Evolutionary conservation across 164 flowering plant species (phyloP), one percentile per base, ranked within the genome.

Genomic region (Paratinospora sagittata): DNA sequence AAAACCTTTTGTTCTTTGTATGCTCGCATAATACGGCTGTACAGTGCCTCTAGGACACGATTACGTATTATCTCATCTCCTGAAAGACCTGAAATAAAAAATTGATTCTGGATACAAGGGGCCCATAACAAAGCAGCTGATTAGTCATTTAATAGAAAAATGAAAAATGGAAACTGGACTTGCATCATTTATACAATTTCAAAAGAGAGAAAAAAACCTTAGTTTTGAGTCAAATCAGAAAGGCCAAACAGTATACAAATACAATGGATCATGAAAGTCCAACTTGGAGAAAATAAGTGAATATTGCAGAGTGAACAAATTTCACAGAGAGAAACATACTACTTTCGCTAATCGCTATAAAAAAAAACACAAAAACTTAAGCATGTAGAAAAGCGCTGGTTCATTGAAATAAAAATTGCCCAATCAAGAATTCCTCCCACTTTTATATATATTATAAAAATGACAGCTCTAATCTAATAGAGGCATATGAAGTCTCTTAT

Each of bases 11-110:
- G 84, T 30, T 96, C 99, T 78, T 86, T 85, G 77, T 82, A 78
- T 69, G 99, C 99, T 76, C 91, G 87, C 81, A 86, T 67, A 27
- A 96, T 91, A 27, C 99, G 97, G 66, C 86, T 81, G 55, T 86
- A 89, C 67, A 96, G 67, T 74, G 98, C 87, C 77, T 96, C 93
- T 55, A 90, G 78, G 9, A 96, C 97, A 72, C 98, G 96, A 79
- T 96, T 96, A 19, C 83, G 79, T 71, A 96, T 91, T 17, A 80
- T 81, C 45, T 90, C 99, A 85, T 96, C 98, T 73, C 83, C 90
- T 55, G 93, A 82, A 66, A 96, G 96, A 77, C 98, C 99, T 81
- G 99, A 96, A 82, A 96, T 93, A 80, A 96, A 96, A 79, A 93
- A 96, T 81, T 96, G 99, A 78, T 96, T 96, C 99, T 96, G 95